Conservation (phyloP, 2,329 filamentous ascomycete genomes). For the Pseudogymnoascus sp. region DNA sequence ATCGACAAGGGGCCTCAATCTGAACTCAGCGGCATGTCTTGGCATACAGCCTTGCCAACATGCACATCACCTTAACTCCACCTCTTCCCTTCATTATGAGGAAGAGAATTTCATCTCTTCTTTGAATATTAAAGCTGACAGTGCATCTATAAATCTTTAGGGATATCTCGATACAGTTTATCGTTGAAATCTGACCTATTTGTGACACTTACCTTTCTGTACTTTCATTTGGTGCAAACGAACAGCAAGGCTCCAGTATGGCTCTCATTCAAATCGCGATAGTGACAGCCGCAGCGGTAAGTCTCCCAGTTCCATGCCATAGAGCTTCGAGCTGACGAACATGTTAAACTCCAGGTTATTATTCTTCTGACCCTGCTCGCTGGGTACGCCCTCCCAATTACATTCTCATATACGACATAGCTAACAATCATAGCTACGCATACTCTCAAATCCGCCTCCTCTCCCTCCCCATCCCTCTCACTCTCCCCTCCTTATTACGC, state of each 20-base stretch:
- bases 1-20: not conserved
- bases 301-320: not conserved
- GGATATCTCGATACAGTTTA: not conserved
- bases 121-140: not conserved
- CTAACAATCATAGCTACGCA: conserved; percentile 20
- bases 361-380: conserved; percentile 22
- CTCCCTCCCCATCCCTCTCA: conserved; percentile 24
- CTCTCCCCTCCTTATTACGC: conserved; percentile 23
- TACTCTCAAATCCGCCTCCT: conserved; percentile 24
- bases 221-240: not conserved
- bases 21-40: not conserved
- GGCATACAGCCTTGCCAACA: not conserved
- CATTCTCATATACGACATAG: not conserved
- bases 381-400: conserved; percentile 17
- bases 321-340: not conserved
- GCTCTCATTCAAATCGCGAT: not conserved
- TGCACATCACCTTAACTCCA: not conserved
- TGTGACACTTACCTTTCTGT: not conserved
- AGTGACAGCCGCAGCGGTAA: not conserved
- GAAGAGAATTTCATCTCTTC: not conserved
- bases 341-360: conserved; percentile 20
- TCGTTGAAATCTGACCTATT: not conserved
- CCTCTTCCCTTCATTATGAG: not conserved
- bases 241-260: not conserved
- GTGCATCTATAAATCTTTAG: not conserved